Evolutionary conservation across 306 rosid species (phyloP), one percentile per base, ranked within the genome.

Genomic region (Cotoneaster glaucophyllus): DNA sequence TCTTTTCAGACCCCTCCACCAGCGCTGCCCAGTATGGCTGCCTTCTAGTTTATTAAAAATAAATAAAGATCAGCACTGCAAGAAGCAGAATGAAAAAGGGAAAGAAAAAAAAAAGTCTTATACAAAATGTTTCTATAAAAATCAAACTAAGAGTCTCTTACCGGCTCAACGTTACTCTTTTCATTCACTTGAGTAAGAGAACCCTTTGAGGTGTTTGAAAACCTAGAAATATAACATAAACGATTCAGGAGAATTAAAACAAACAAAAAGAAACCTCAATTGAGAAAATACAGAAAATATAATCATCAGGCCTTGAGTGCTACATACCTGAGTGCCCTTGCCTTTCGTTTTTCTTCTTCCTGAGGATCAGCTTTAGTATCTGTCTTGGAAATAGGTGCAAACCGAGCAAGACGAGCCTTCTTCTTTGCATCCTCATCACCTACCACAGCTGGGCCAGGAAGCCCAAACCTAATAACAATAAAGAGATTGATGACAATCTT

Each of bases 331-430:
- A 84, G 74, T 50, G 94, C 93, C 71, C 99, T 90, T 53, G 89
- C 93, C 83, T 87, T 95, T 90, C 85, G 84, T 79, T 90, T 92
- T 76, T 83, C 97, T 69, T 92, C 99, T 80, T 95, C 99, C 25
- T 58, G 66, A 53, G 90, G 84, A 81, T 92, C 97, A 41, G 79
- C 53, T 74, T 86, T 84, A 44, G 87, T 76, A 81, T 88, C 96
- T 19, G 76, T 69, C 70, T 88, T 84, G 10, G 96, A 79, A 79
- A 11, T 81, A 0, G 93, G 80, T 11, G 93, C 80, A 80, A 92
- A 92, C 78, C 92, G 87, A 70, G 89, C 92, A 67, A 85, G 87
- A 39, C 97, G 89, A 64, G 99, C 99, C 89, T 95, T 92, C 89
- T 95, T 95, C 86, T 84, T 95, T 18, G 86, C 88, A 37, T 86